Evolutionary conservation across 2,329 filamentous ascomycete genomes (phyloP).

Genomic region (Calonectria hawksworthii): DNA sequence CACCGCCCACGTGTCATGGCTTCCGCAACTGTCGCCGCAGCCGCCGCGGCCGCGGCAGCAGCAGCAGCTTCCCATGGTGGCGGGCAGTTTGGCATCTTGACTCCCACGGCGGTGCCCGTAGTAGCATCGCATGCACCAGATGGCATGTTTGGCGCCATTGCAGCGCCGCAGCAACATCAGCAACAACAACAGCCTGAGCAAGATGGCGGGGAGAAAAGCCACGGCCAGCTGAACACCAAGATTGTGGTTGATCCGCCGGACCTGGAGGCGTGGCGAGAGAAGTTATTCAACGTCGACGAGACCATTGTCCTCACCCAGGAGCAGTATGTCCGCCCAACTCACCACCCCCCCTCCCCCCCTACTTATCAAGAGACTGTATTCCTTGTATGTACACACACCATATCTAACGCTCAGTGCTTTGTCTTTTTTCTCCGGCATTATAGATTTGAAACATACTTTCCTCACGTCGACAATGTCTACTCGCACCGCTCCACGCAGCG

Average conservation of each 20-base stretch:
- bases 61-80: not conserved
- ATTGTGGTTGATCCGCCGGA: slow-evolving; percentile 77
- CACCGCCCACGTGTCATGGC: not conserved
- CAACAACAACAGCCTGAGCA: slow-evolving; percentile 14
- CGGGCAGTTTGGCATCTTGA: not conserved
- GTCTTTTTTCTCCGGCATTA: slow-evolving; percentile 13
- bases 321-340: slow-evolving; percentile 65
- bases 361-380: not conserved
- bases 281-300: slow-evolving; percentile 81
- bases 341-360: slow-evolving; percentile 3
- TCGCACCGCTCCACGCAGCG: slow-evolving; percentile 85
- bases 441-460: slow-evolving; percentile 85
- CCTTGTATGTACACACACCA: not conserved
- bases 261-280: slow-evolving; percentile 77
- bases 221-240: slow-evolving; percentile 68
- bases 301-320: slow-evolving; percentile 80
- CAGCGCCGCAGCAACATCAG: not conserved
- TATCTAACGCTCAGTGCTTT: slow-evolving; percentile 1
- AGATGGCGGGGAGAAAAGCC: slow-evolving; percentile 47
- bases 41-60: not conserved
- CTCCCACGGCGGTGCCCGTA: slow-evolving; percentile 37
- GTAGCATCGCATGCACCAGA: slow-evolving; percentile 20
- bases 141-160: slow-evolving; percentile 17
- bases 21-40: not conserved
- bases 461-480: slow-evolving; percentile 87